Percentiles rank a stretch among this genome's conserved stretches.
These are phyloP conservation scores for Tetrapisispora arboricola DNA, from an alignment of 805 yeast genomes.

Conservation along the genomic window DNA sequence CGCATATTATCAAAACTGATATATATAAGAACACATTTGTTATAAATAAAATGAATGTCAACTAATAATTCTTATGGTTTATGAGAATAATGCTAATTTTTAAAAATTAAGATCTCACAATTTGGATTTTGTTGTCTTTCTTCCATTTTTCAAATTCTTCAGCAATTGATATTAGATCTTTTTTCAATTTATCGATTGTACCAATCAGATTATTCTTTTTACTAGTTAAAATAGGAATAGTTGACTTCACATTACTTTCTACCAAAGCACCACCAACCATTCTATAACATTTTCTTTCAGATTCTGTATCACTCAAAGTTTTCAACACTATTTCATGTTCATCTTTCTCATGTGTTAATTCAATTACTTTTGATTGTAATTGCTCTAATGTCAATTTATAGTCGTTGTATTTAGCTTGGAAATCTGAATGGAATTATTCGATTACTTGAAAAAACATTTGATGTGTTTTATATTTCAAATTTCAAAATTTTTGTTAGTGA, in stretches of 20 bases:
- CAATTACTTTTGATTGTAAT: conserved; percentile 37
- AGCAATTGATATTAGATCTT: conserved; percentile 22
- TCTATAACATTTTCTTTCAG: conserved; percentile 72
- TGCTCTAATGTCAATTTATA: conserved; percentile 41
- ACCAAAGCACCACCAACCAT: conserved; percentile 92
- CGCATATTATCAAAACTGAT: too few relatives aligned
- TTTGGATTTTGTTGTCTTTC: conserved; percentile 28
- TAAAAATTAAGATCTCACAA: conserved; percentile 20
- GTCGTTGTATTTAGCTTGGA: conserved; percentile 42
- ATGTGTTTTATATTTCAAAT: too few relatives aligned
- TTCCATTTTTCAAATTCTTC: conserved; percentile 28
- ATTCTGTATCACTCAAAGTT: conserved; percentile 42
- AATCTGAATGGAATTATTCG: conserved; percentile 9
- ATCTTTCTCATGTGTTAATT: conserved; percentile 39
- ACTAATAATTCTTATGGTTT: too few relatives aligned
- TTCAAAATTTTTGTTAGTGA: too few relatives aligned
- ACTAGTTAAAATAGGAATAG: conserved; percentile 47
- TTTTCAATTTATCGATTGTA: conserved; percentile 23
- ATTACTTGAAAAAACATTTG: too few relatives aligned
- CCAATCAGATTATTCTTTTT: conserved; percentile 40
- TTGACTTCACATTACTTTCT: conserved; percentile 73
- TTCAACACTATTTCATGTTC: conserved; percentile 46
- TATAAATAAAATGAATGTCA: too few relatives aligned
- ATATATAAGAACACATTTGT: too few relatives aligned
- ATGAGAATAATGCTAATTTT: neutral